Conservation (phyloP, 1,284 basidiomycete genomes). For the Papiliotrema fonsecae region DNA sequence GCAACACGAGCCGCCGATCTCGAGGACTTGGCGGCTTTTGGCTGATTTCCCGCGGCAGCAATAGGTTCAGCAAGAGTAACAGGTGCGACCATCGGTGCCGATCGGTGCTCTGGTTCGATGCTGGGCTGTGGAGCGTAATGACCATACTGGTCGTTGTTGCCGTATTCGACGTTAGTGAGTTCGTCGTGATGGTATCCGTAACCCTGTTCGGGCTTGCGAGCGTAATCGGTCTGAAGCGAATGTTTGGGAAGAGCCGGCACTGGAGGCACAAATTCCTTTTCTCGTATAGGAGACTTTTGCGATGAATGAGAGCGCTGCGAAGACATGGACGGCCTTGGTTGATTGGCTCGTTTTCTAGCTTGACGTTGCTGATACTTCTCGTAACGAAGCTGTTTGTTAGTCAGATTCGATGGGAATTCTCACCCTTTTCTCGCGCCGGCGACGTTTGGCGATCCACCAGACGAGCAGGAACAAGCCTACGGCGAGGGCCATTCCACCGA, state of each 20-base stretch:
- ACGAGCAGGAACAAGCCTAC: constrained; percentile 19
- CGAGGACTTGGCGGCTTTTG: constrained; percentile 7
- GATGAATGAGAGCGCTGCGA: background rate
- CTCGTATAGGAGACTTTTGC: constrained; percentile 18
- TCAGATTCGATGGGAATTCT: constrained; percentile 3
- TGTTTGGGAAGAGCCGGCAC: constrained; percentile 16
- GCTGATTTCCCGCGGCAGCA: background rate
- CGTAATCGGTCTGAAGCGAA: background rate
- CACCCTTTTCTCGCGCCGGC: constrained; percentile 19
- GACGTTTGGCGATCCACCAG: constrained; percentile 20
- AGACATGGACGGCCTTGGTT: constrained; percentile 12
- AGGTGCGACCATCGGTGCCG: background rate
- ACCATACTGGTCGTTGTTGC: background rate
- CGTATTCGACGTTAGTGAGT: background rate
- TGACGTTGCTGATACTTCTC: constrained; percentile 24
- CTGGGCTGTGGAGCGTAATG: background rate
- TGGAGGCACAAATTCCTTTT: constrained; percentile 19
- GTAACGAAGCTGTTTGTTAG: constrained; percentile 18
- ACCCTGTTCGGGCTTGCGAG: constrained; percentile 9
- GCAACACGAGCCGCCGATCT: constrained; percentile 28
- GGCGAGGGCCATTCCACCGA: constrained; percentile 32
- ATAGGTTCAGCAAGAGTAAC: constrained; percentile 1
- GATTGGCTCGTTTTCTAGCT: constrained; percentile 14
- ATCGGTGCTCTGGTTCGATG: background rate
- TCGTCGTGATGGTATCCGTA: constrained; percentile 21